Evolutionary conservation across 2,329 filamentous ascomycete genomes (phyloP), one percentile per base, ranked within the genome.

Genomic region (Juglanconis oblonga): DNA sequence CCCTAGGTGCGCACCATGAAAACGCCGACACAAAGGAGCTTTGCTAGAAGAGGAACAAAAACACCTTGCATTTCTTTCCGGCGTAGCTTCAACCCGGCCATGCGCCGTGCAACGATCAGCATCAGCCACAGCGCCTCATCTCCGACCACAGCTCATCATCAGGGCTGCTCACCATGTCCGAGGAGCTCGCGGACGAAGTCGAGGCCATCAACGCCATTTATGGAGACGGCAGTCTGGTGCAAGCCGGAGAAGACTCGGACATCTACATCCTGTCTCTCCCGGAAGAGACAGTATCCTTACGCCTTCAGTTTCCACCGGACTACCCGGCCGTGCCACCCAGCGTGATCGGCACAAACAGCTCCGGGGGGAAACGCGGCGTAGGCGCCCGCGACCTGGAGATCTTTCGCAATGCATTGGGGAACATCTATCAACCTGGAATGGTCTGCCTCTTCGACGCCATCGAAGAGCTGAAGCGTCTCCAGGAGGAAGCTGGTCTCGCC

Each of bases 391-490:
- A 92, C 53, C 80, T 93, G n/a, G 82, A 84, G 2, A 74, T 90
- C 2, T 87, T 95, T 59, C 80, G 87, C 35, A 79, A 86, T 40
- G 87, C 88, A 0, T 75, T 97, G 36, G 79, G 78, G 1, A 77
- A 80, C n/a, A 82, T 90, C 4, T 97, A 88, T 72, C 80, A 83
- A 55, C 83, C 86, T 0, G 92, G 92, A 0, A 82, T 86, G 55
- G 92, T 96, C 29, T 97, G 93, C 69, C 77, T 99, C 3, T 99
- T 93, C 68, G 94, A 97, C 71, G 82, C 96, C n/a, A 82, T 97
- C 42, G 93, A 97, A 68, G 88, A 90, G 69, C 77, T 89, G 65
- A 80, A 77, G 58, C 77, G 81, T 55, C 68, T 77, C 24, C 72
- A 72, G 2, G 74, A 76, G 57, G 69, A 69, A 31, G 67, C 66